phyloP scores from a whole-genome alignment of 2,329 filamentous ascomycete species.

The Gnomoniopsis sp. region DNA sequence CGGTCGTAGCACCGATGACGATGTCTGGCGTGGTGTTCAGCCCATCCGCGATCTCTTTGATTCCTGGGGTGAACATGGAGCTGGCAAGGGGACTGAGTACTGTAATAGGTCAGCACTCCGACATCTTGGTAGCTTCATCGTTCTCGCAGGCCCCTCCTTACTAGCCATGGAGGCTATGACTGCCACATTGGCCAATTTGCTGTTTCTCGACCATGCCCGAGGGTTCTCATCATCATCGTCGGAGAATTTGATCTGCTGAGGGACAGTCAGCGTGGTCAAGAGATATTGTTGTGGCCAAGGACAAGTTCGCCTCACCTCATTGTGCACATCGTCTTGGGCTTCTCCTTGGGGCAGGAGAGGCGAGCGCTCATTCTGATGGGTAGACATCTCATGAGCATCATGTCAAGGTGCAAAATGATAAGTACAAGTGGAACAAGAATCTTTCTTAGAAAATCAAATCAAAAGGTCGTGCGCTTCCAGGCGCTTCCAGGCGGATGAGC shows the following conservation, averaged over 20 bases:
- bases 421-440: background rate
- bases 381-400: conserved; percentile 6
- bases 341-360: conserved; percentile 5
- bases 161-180: conserved; percentile 15
- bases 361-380: conserved; percentile 9
- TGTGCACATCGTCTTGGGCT: background rate
- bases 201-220: conserved; percentile 7
- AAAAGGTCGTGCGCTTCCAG: background rate
- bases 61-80: conserved; percentile 16
- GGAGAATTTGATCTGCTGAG: conserved; percentile 5
- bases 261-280: background rate
- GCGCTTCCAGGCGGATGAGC: background rate
- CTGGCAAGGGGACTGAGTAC: conserved; percentile 17
- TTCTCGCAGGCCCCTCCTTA: background rate
- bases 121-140: background rate
- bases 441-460: background rate
- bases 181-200: conserved; percentile 13
- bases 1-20: conserved; percentile 12
- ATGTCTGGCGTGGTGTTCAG: conserved; percentile 5
- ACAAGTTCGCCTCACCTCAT: background rate
- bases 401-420: background rate
- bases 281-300: background rate
- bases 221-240: conserved; percentile 10
- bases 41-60: conserved; percentile 10
- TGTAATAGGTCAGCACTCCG: background rate